A percentile compares a stretch with the other conserved stretches of the same genome.
Conservation (phyloP, 2,329 filamentous ascomycete genomes). For the Trichophyton simii region DNA sequence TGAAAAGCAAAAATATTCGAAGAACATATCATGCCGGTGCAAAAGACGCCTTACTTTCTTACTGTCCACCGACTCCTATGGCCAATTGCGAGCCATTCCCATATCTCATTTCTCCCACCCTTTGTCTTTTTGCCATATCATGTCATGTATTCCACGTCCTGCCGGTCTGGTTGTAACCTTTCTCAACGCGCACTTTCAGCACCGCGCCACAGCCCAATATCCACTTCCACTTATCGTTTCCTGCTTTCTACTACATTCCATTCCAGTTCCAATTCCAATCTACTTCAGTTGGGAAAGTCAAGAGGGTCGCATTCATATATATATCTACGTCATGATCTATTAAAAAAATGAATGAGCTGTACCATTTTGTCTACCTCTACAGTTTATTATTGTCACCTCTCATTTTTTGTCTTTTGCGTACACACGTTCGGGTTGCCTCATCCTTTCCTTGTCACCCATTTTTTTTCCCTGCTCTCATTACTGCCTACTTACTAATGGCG, state of each 20-base stretch:
- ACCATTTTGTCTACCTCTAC: background rate
- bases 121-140: background rate
- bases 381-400: background rate
- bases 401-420: background rate
- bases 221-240: background rate
- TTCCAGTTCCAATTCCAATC: background rate
- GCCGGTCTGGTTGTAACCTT: background rate
- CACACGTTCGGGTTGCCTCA: background rate
- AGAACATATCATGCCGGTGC: background rate
- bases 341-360: constrained; percentile 4
- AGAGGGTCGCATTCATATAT: constrained; percentile 1
- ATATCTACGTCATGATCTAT: constrained; percentile 2
- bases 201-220: background rate
- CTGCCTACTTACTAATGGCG: background rate
- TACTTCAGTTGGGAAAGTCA: background rate
- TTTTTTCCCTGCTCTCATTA: background rate
- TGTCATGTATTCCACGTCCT: background rate
- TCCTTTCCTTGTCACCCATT: background rate
- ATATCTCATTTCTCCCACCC: background rate
- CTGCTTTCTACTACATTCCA: background rate
- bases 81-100: background rate
- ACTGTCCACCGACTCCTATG: background rate
- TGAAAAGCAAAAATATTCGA: background rate
- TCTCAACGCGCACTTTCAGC: too few species aligned
- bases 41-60: background rate